These are phyloP conservation scores for Myxozyma melibiosi DNA, from an alignment of 805 yeast genomes.

Conservation along the genomic window DNA sequence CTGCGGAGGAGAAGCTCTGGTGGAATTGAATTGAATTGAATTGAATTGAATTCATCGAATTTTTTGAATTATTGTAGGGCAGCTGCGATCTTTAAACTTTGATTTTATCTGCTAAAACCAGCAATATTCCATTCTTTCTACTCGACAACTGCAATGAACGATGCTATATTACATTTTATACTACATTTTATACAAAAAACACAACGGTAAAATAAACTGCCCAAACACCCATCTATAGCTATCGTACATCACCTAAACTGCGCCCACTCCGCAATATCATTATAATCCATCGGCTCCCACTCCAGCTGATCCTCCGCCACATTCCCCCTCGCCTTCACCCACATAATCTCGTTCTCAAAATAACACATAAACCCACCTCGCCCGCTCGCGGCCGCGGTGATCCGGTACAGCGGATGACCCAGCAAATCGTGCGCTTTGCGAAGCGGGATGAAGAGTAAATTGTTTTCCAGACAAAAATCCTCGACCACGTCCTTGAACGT, in stretches of 20 bases:
- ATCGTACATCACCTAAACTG: background rate
- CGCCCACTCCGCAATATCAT: conserved; percentile 29
- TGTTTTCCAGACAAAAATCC: conserved; percentile 56
- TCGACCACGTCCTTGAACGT: conserved; percentile 69
- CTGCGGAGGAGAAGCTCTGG: no score
- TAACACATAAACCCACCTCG: conserved; percentile 48
- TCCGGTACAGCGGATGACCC: conserved; percentile 51
- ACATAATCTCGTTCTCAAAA: conserved; percentile 68
- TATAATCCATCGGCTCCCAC: conserved; percentile 48
- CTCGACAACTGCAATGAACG: background rate
- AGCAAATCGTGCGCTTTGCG: conserved; percentile 42
- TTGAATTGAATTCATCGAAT: no score
- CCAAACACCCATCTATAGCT: background rate
- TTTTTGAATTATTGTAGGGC: background rate
- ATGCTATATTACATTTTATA: background rate
- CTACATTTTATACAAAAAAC: background rate
- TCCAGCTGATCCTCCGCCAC: conserved; percentile 33
- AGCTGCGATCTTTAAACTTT: background rate
- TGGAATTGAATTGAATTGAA: background rate
- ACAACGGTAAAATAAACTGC: background rate
- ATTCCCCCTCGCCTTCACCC: conserved; percentile 43
- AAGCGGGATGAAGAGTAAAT: conserved; percentile 48
- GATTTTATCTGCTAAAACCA: background rate
- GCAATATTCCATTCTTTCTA: background rate
- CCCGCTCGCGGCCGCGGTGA: conserved; percentile 44